A percentile compares a stretch with the other conserved stretches of the same genome.
Evolutionary conservation across 108 stramenopile genomes (phyloP).

Genomic region (Cyclotella kingstonii): DNA sequence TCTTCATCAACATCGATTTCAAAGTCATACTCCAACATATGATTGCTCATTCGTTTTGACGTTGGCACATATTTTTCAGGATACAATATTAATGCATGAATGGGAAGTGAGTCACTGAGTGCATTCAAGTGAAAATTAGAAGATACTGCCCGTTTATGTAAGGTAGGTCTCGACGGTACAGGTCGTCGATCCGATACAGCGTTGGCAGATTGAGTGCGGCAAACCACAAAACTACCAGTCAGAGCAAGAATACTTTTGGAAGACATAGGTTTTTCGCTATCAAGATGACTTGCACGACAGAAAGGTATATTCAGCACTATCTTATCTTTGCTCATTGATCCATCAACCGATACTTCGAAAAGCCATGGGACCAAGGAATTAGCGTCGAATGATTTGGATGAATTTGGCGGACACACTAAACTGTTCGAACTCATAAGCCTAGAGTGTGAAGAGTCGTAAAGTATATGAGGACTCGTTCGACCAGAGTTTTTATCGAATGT

Average conservation of each 20-base stretch:
- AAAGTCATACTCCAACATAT: slow-evolving; percentile 79
- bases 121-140: slow-evolving; percentile 42
- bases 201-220: slow-evolving; percentile 49
- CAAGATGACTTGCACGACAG: slow-evolving; percentile 54
- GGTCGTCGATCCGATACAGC: slow-evolving; percentile 28
- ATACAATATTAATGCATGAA: slow-evolving; percentile 70
- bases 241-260: slow-evolving; percentile 51
- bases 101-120: slow-evolving; percentile 54
- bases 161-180: neutral
- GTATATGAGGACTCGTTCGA: slow-evolving; percentile 12
- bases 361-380: slow-evolving; percentile 80
- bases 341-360: slow-evolving; percentile 66
- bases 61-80: slow-evolving; percentile 55
- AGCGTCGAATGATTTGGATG: slow-evolving; percentile 59
- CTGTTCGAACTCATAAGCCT: slow-evolving; percentile 7
- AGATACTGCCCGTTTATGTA: slow-evolving; percentile 19
- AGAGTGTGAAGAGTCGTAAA: slow-evolving; percentile 20
- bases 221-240: slow-evolving; percentile 71
- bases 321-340: slow-evolving; percentile 57
- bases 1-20: slow-evolving; percentile 77
- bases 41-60: slow-evolving; percentile 29
- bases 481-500: no score
- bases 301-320: slow-evolving; percentile 60
- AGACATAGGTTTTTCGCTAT: slow-evolving; percentile 25
- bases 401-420: slow-evolving; percentile 11